Conservation (phyloP, 805 yeast genomes). For the Schizosaccharomyces octosporus region DNA sequence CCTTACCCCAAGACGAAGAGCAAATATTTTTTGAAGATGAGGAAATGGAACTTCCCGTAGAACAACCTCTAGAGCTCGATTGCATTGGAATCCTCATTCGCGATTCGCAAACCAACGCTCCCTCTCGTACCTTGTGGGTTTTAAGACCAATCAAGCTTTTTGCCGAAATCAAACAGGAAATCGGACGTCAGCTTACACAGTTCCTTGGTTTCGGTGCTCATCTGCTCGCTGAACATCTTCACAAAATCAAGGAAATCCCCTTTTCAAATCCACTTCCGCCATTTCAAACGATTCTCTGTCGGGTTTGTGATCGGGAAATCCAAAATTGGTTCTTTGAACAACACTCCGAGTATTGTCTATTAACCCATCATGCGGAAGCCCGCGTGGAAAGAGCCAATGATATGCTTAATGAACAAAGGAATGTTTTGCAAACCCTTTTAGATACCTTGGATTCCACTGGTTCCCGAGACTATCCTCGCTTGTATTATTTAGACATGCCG, state of each 20-base stretch:
- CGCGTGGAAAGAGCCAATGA: constrained; percentile 57
- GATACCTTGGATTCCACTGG: neutral
- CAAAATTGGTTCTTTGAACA: constrained; percentile 93
- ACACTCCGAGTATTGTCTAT: constrained; percentile 66
- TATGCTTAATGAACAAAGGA: constrained; percentile 13
- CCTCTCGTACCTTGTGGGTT: neutral
- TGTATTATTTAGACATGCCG: neutral
- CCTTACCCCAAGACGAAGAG: neutral
- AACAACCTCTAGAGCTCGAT: neutral
- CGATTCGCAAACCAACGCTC: neutral
- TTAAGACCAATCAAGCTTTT: neutral
- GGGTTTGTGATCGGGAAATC: constrained; percentile 70
- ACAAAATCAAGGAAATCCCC: neutral
- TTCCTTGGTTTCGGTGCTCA: constrained; percentile 2
- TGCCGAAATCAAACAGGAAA: neutral
- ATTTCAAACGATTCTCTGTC: constrained; percentile 29
- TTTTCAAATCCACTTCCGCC: neutral
- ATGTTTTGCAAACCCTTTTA: neutral
- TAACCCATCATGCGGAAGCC: constrained; percentile 65
- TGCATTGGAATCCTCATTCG: neutral
- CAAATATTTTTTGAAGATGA: neutral
- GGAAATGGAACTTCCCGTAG: neutral
- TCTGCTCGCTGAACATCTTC: neutral
- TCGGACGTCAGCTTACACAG: neutral
- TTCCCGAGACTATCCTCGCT: neutral